Evolutionary conservation across 768 basidiomycete species (phyloP), one percentile per base, ranked within the genome.

Genomic region (Epithele typhae): DNA sequence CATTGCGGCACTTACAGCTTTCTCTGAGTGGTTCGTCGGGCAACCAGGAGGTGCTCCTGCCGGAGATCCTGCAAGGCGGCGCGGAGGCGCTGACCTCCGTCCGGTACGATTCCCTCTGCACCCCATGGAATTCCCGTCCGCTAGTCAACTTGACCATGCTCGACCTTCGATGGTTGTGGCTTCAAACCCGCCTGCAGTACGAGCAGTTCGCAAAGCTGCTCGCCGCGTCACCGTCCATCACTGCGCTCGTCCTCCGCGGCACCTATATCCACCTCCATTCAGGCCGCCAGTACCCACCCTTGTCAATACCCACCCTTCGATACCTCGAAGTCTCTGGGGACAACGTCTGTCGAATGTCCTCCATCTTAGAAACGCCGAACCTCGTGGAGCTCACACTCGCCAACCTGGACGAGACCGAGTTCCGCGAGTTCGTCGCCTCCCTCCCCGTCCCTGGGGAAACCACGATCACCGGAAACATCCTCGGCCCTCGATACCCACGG

Each of bases 381-480:
- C 52, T 59, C 23, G 43, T 53, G 30, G 46, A 49, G 41, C 53
- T 59, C 35, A 47, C 53, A 30, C 58, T 59, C 37, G 58, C 58
- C 36, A 59, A 59, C 45, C 53, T 59, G 10, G 58, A 59, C 50
- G 55, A 59, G 45, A 51, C 52, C 43, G 58, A 59, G 49, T 59
- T 57, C 47, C 58, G 58, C 53, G 58, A 57, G 39, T 49, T 59
- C 37, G 50, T 56, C 37, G 48, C 46, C 25, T 54, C 47, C 25
- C 55, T 59, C 10, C 51, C 47, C 24, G 10, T 34, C 17, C 32
- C 49, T 21, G 37, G 21, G 8, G 35, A 36, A 8, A 17, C 7
- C 34, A 32, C 30, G n/a, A 24, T 38, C 30, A 37, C 25, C n/a
- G 42, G 48, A 21, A 30, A 14, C 27, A 14, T 7, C 7, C 15